Evolutionary conservation across 2,329 filamentous ascomycete species (phyloP).

Genomic region (Xylaria sp.): DNA sequence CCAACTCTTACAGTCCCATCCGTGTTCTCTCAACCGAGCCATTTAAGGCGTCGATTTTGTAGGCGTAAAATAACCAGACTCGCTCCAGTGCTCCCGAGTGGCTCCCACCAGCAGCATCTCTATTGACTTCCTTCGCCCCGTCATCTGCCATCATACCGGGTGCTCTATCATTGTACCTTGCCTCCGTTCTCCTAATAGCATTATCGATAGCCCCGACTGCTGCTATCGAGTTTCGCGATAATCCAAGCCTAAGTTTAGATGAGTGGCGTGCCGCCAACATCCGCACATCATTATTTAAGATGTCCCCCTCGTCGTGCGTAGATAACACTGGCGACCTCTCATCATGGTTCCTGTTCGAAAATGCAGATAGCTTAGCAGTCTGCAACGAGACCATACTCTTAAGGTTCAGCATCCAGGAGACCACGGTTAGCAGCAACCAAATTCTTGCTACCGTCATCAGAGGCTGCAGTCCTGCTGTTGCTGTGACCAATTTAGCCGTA

Average conservation of each 20-base stretch:
- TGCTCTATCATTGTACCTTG: conserved; percentile 6
- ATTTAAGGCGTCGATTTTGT: conserved; percentile 16
- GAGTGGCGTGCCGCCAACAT: conserved; percentile 4
- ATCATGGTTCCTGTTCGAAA: conserved; percentile 11
- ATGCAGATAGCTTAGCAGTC: conserved; percentile 10
- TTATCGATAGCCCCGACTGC: conserved; percentile 5
- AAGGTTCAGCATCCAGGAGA: conserved; percentile 12
- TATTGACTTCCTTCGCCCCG: not conserved
- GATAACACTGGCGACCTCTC: conserved; percentile 4
- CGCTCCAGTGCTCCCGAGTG: conserved; percentile 16
- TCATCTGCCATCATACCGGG: conserved; percentile 7
- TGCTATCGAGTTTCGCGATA: not conserved
- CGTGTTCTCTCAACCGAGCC: not conserved
- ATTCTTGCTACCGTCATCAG: not conserved
- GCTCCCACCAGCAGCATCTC: conserved; percentile 3
- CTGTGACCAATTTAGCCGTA: not conserved
- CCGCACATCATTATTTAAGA: conserved; percentile 8
- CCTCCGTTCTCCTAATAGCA: not conserved
- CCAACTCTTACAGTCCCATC: conserved; percentile 14
- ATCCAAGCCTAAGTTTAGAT: not conserved
- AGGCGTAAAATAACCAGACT: conserved; percentile 20
- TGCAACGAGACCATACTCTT: conserved; percentile 17
- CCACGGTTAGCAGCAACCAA: not conserved
- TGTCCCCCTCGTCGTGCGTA: not conserved
- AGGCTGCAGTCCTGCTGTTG: not conserved